phyloP scores from a whole-genome alignment of 805 yeast genomes.

The Cyberlindnera americana region DNA sequence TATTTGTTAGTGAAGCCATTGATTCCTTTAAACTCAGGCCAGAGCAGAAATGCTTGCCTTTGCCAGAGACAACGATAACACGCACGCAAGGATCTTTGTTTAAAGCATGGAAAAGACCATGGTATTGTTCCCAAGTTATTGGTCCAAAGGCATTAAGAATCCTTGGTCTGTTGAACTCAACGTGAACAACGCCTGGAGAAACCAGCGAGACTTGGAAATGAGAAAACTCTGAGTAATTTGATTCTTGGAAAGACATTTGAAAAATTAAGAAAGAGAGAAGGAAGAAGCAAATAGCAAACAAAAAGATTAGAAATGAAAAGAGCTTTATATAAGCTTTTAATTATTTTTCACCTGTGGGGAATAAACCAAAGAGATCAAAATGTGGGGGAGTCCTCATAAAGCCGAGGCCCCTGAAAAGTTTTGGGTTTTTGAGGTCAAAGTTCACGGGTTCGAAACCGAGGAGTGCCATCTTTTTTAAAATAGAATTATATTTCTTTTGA shows the following conservation, averaged over 20 bases:
- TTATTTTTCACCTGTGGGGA: too few species aligned
- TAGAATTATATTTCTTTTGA: too few species aligned
- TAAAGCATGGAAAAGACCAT: constrained; percentile 42
- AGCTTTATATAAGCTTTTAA: too few species aligned
- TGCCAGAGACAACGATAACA: constrained; percentile 54
- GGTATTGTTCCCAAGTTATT: constrained; percentile 55
- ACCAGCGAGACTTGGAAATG: constrained; percentile 19
- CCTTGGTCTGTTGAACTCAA: constrained; percentile 60
- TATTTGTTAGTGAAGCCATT: constrained; percentile 15
- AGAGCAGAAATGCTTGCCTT: constrained; percentile 54
- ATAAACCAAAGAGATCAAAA: background rate
- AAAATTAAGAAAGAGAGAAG: too few species aligned
- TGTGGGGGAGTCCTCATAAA: background rate
- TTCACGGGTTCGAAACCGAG: background rate
- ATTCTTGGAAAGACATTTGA: background rate
- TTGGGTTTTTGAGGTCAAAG: background rate
- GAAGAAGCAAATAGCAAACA: too few species aligned
- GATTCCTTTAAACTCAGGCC: constrained; percentile 56
- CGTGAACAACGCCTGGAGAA: constrained; percentile 41
- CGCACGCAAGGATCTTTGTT: constrained; percentile 39
- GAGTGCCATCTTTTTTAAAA: background rate
- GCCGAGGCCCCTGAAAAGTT: background rate
- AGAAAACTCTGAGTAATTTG: constrained; percentile 10
- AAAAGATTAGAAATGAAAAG: too few species aligned
- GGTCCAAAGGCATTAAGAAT: constrained; percentile 55